Base-by-base conservation (phyloP, 2,329 filamentous ascomycete species). In the Cordyceps farinosa region DNA sequence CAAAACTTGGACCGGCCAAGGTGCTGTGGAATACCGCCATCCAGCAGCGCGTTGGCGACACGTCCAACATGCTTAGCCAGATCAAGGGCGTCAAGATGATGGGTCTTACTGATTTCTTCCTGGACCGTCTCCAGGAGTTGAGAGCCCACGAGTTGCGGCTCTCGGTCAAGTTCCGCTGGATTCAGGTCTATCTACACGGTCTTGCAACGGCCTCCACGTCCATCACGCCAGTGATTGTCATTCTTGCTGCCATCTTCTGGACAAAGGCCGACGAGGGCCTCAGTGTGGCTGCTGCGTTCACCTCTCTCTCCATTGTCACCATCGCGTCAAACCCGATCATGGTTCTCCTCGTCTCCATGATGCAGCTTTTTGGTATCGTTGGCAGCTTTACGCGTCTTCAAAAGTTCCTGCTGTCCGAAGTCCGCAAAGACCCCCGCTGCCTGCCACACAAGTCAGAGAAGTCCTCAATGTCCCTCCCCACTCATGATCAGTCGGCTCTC, bases 61-160 rank as follows among this genome's bases (percentile, higher is more conserved):
- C 77, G 0, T 73, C 76, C 7, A 71, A 69, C n/a, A 77, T 78
- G 69, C 70, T 81, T 1, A 69, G 68, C 3, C 71, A 74, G 11
- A 79, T 81, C 66, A 80, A 79, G 62, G 73, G 75, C 2, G 69
- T 81, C 61, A 80, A 80, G 54, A 78, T 81, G 74, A 76, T 75
- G 66, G 79, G 79, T 0, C 69, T 80, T 5, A 73, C 72, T 1
- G 70, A 73, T 34, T 72, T 69, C 36, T 67, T 79, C 29, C 66
- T 68, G 4, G 48, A 65, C 1, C 68, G 72, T 17, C 64, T 80
- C 1, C 77, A 78, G 44, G 61, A 69, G 13, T 65, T 79, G 0
- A 70, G 79, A 13, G 67, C 74, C 1, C 59, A 70, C 1, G 79
- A 80, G 65, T 66, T 81, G n/a, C 69, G 71, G 5, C 66, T 77